Conservation (phyloP, 345 rosid genomes). For the Chamaenerion angustifolium region DNA sequence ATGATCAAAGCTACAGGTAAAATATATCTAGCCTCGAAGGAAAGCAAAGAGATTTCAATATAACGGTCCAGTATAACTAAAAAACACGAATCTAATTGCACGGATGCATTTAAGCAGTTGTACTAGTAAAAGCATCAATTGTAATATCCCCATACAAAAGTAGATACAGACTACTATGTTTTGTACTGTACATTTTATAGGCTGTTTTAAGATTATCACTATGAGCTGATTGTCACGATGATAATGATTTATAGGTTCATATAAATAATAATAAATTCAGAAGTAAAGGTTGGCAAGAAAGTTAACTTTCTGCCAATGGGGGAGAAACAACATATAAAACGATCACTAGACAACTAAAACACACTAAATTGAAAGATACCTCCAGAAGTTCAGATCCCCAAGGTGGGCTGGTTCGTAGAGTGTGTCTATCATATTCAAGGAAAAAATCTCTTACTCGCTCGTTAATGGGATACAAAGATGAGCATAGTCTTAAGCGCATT, state of each 20-base stretch:
- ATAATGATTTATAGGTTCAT: no score
- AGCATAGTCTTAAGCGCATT: slow-evolving; percentile 83
- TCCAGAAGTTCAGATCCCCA: slow-evolving; percentile 99
- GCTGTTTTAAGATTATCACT: no score
- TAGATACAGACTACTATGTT: no score
- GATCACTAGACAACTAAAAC: slow-evolving; percentile 1
- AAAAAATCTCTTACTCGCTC: slow-evolving; percentile 97
- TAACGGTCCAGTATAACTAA: no score
- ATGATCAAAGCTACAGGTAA: no score
- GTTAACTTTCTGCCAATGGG: neutral
- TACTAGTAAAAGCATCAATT: no score
- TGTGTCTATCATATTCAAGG: slow-evolving; percentile 95
- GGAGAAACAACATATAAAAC: neutral
- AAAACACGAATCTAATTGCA: no score
- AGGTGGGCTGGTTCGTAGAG: slow-evolving; percentile 86
- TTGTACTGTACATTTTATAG: no score
- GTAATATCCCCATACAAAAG: no score
- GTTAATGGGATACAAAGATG: slow-evolving; percentile 78
- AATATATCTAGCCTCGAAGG: no score
- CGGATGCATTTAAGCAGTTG: no score
- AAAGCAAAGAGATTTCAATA: neutral
- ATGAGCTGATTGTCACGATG: no score
- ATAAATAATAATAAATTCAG: neutral
- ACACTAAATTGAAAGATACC: slow-evolving; percentile 29
- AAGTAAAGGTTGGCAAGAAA: neutral